Percentiles rank a stretch among this genome's conserved stretches.
phyloP scores from a whole-genome alignment of 2,329 filamentous ascomycete genomes.

The Dryadomyces quercivorus region DNA sequence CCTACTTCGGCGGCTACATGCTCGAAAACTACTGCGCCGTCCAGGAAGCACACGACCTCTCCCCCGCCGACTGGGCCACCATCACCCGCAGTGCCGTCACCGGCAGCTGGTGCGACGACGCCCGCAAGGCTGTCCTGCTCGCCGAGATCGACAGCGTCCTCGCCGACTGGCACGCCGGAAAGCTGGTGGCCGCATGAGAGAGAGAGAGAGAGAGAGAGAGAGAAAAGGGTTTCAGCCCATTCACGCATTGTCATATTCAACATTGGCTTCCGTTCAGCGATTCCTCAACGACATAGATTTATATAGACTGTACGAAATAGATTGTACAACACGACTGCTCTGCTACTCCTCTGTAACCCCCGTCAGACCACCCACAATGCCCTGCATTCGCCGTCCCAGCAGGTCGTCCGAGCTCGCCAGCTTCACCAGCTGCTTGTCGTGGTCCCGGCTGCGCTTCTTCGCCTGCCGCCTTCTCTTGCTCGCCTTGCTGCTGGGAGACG shows the following conservation, averaged over 20 bases:
- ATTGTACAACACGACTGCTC: too few relatives aligned
- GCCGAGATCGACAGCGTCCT: conserved; percentile 28
- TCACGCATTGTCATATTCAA: neutral
- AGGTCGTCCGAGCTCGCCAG: conserved; percentile 46
- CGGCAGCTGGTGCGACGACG: conserved; percentile 56
- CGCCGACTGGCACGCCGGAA: conserved; percentile 7
- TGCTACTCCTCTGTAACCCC: conserved; percentile 29
- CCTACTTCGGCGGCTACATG: conserved; percentile 66
- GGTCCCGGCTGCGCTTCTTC: conserved; percentile 18
- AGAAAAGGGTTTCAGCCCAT: too few relatives aligned
- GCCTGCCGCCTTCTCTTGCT: conserved; percentile 19
- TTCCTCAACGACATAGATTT: neutral
- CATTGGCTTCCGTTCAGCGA: neutral
- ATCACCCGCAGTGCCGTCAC: conserved; percentile 51
- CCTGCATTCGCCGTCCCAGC: conserved; percentile 45
- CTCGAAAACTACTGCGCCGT: conserved; percentile 65
- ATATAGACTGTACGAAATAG: too few relatives aligned
- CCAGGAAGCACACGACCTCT: conserved; percentile 56
- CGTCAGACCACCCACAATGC: conserved; percentile 40
- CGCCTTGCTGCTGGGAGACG: conserved; percentile 2
- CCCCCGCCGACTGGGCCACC: conserved; percentile 50
- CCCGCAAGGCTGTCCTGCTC: conserved; percentile 49
- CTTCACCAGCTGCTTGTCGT: conserved; percentile 33
- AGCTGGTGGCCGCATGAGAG: neutral
- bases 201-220: neutral